These are phyloP conservation scores for Saposhnikovia divaricata DNA, from an alignment of 129 eudicot species.

Conservation along the genomic window DNA sequence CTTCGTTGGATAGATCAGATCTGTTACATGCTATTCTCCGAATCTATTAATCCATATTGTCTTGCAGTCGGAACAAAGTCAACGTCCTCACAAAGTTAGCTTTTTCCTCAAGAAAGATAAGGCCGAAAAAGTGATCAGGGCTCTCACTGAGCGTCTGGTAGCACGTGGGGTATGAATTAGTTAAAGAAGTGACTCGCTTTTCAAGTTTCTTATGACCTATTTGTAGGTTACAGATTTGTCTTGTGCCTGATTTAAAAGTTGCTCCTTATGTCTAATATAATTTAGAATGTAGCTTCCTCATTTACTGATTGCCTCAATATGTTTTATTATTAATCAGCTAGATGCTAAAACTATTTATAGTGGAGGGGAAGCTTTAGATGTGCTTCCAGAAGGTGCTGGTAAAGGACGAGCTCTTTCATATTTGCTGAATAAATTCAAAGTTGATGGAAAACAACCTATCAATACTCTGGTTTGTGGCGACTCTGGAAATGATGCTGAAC, in stretches of 20 bases:
- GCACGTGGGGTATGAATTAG: slow-evolving; percentile 20
- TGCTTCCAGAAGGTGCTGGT: slow-evolving; percentile 28
- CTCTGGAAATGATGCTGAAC: slow-evolving; percentile 36
- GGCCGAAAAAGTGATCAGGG: slow-evolving; percentile 15
- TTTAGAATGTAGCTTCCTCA: neutral
- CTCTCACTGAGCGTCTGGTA: slow-evolving; percentile 15
- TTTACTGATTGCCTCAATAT: neutral
- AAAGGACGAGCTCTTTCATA: slow-evolving; percentile 32
- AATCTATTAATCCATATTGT: neutral
- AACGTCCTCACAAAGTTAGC: slow-evolving; percentile 32
- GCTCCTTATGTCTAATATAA: neutral
- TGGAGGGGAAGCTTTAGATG: slow-evolving; percentile 25
- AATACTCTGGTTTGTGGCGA: slow-evolving; percentile 32
- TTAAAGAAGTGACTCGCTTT: neutral
- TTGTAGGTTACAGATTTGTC: neutral
- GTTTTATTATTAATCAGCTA: slow-evolving; percentile 15
- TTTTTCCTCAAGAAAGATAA: slow-evolving; percentile 19
- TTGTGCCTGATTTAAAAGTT: neutral
- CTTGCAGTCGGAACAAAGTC: slow-evolving; percentile 19
- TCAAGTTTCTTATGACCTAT: neutral
- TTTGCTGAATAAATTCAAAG: slow-evolving; percentile 21
- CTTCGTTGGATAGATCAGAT: neutral
- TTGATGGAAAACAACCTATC: slow-evolving; percentile 13
- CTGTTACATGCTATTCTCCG: neutral
- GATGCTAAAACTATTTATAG: slow-evolving; percentile 25